Evolutionary conservation across 192 early-diverging fungal species (phyloP), one percentile per base, ranked within the genome.

Genomic region (Umbelopsis sp.): DNA sequence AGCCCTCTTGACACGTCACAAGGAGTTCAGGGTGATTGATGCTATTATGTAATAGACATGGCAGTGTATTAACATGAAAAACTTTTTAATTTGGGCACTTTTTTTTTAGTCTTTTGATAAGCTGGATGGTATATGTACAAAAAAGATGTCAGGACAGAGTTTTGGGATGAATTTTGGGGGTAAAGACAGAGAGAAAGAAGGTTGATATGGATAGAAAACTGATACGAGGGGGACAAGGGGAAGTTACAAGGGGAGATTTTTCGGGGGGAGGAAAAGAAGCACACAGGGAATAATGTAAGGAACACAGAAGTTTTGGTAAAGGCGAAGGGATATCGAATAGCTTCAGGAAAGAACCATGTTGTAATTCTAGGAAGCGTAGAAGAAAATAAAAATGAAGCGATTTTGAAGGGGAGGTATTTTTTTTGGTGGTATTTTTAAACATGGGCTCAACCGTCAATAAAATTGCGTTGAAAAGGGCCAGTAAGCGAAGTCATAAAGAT

Each of bases 211-310:
- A 49, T 49, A 49, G 48, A 49, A 16, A 30, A 49, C 15, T 49
- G 48, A 49, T 49, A 49, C 20, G 48, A 41, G 37, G 37, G 37
- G 37, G 10, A 1, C 5, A 41, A 41, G 37, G 37, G 37, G 37
- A 41, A 10, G 37, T 41, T 41, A 41, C 37, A 41, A 41, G 37
- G 37, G 51, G 50, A 52, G 51, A 21, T 52, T 52, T 52, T 52
- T 23, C 23, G 49, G 20, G 21, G 51, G 51, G 51, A 49, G 30
- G 30, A 25, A 30, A 25, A 61, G 37, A 61, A 61, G 55, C 55
- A 61, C 55, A 61, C 27, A 61, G 55, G 55, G 55, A 61, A 61
- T 61, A 61, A 27, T 27, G 25, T 61, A 27, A 20, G 21, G 21
- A 52, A 35, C 27, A 61, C 55, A 61, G 7, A 37, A n/a, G 16